Percentiles rank a stretch among this genome's conserved stretches.
phyloP scores from a whole-genome alignment of 2,329 filamentous ascomycete genomes.

The Raffaelea ambrosiae region DNA sequence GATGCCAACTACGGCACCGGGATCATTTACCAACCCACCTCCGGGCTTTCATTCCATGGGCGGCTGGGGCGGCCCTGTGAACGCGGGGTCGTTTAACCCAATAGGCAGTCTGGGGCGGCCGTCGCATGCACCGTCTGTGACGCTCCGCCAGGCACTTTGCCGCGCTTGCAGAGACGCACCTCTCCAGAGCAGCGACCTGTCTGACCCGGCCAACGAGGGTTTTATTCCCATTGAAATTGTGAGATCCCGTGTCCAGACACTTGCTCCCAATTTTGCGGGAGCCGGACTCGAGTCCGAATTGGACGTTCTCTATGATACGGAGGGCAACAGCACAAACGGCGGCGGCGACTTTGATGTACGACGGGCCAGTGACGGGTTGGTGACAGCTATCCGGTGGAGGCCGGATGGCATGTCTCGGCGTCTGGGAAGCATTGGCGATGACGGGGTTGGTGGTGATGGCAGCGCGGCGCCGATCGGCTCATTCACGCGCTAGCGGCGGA shows the following conservation, averaged over 20 bases:
- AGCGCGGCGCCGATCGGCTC: conserved; percentile 1
- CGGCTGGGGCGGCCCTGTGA: conserved; percentile 7
- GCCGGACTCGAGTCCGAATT: conserved; percentile 58
- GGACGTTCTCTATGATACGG: conserved; percentile 79
- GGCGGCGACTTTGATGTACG: conserved; percentile 77
- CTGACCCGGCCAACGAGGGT: conserved; percentile 38
- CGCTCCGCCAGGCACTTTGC: conserved; percentile 66
- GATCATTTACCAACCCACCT: conserved; percentile 5
- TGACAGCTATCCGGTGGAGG: conserved; percentile 43
- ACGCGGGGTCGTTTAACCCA: conserved; percentile 18
- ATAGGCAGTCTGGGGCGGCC: conserved; percentile 31
- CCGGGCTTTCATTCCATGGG: conserved; percentile 3
- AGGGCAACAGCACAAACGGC: conserved; percentile 78
- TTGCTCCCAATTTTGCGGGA: conserved; percentile 15
- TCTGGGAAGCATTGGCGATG: conserved; percentile 5
- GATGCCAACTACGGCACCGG: neutral
- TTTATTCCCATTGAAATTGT: conserved; percentile 63
- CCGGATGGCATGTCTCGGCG: conserved; percentile 31
- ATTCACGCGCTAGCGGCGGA: neutral
- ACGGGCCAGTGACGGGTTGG: conserved; percentile 35
- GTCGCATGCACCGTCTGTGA: conserved; percentile 55
- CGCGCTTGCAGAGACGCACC: conserved; percentile 58
- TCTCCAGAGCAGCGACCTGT: conserved; percentile 27
- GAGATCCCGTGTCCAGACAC: conserved; percentile 55
- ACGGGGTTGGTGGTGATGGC: conserved; percentile 36